Evolutionary conservation across 768 basidiomycete species (phyloP), one percentile per base, ranked within the genome.

Genomic region (Mycena pura): DNA sequence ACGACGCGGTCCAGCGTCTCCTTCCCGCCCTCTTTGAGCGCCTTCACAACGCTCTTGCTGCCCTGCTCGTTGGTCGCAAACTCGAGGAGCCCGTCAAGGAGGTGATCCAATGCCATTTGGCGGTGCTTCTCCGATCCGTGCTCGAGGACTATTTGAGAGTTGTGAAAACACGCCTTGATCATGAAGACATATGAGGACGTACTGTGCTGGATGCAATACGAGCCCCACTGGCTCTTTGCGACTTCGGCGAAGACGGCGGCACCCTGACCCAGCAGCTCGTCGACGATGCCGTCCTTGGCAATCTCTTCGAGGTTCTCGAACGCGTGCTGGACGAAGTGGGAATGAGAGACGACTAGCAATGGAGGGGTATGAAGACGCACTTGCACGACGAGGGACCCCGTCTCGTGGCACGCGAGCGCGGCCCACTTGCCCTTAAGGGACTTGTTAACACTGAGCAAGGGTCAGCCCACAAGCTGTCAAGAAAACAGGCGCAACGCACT

Each of bases 391-490:
- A 94, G 83, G 19, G 92, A 94, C 8, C 93, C 93, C 0, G 93
- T 95, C 76, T 95, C 93, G 68, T 95, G 93, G 69, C 93, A 95
- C 11, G 93, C 93, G 41, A 95, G 82, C 10, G 91, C 84, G 0
- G 93, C 92, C 93, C 93, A 94, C 70, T 93, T 92, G 19, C 93
- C 92, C 67, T 91, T 90, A 63, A 95, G 77, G 0, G 93, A 91
- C 66, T 89, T 91, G 75, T 95, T 94, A 66, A 95, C 92, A 62
- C 92, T 94, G 66, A 0, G 52, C 6, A 56, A 17, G 29, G 38
- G 19, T 48, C 17, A 62, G 43, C 46, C 56, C 9, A 63, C 44
- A 57, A 21, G 29, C 13, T 62, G n/a, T 53, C 21, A 40, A 61
- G 31, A 55, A 41, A 58, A n/a, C n/a, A n/a, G n/a, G n/a, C n/a